phyloP scores from a whole-genome alignment of 345 rosid species.

The Noccaea bulbosa region DNA sequence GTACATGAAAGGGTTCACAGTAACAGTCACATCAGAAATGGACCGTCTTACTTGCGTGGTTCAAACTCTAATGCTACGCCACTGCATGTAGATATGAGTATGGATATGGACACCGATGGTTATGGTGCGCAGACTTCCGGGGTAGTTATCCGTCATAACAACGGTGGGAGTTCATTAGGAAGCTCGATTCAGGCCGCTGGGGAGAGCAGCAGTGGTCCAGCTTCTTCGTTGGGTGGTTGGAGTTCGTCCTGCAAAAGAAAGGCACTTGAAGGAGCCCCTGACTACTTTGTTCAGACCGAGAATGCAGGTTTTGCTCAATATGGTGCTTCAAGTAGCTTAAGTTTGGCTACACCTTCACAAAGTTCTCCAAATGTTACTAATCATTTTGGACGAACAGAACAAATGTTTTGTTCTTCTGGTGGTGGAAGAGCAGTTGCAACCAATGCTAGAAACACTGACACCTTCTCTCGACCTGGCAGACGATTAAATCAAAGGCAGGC shows the following conservation, averaged over 20 bases:
- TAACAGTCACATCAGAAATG: conserved; percentile 52
- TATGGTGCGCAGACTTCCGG: conserved; percentile 46
- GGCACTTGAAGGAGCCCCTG: conserved; percentile 79
- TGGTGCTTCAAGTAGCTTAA: conserved; percentile 63
- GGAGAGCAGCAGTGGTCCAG: conserved; percentile 58
- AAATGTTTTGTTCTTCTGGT: conserved; percentile 56
- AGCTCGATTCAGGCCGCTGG: conserved; percentile 58
- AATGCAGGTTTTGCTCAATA: conserved; percentile 46
- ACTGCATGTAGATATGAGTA: conserved; percentile 48
- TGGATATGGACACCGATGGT: conserved; percentile 48
- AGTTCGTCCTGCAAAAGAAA: conserved; percentile 89
- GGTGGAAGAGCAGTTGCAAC: conserved; percentile 49
- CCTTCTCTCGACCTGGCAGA: conserved; percentile 50
- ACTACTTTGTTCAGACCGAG: conserved; percentile 56
- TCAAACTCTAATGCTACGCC: conserved; percentile 56
- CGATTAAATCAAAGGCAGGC: conserved; percentile 56
- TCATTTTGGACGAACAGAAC: conserved; percentile 52
- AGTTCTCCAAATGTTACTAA: conserved; percentile 45
- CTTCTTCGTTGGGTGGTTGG: conserved; percentile 68
- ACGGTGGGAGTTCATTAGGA: conserved; percentile 61
- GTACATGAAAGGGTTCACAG: conserved; percentile 34
- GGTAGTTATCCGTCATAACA: conserved; percentile 42
- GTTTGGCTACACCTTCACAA: conserved; percentile 59
- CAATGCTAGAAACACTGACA: conserved; percentile 52
- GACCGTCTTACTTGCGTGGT: conserved; percentile 52